These are phyloP conservation scores for Lodderomyces orthopsilosis DNA, from an alignment of 1,139 yeast species.

Conservation along the genomic window DNA sequence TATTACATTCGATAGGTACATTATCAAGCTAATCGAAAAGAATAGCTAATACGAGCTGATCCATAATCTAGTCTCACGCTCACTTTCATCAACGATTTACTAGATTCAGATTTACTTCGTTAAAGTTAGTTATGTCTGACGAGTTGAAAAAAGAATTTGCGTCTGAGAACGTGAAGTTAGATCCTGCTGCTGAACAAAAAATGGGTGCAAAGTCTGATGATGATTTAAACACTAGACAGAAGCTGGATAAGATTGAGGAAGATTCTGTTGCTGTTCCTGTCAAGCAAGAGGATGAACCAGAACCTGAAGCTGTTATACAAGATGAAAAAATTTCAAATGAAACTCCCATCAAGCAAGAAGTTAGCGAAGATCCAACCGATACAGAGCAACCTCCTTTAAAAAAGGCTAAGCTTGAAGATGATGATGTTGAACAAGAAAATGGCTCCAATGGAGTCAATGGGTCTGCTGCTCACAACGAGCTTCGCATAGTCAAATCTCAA, in stretches of 20 bases:
- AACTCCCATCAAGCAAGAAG: background rate
- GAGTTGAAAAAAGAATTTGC: constrained; percentile 3
- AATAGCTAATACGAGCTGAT: background rate
- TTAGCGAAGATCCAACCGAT: background rate
- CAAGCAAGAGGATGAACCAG: background rate
- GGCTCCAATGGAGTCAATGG: constrained; percentile 1
- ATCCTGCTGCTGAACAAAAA: background rate
- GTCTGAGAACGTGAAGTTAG: background rate
- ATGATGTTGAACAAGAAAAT: background rate
- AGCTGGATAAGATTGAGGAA: background rate
- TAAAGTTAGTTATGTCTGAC: background rate
- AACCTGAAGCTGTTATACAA: background rate
- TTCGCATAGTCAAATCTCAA: constrained; percentile 10
- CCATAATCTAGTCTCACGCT: background rate
- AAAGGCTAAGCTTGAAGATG: constrained; percentile 13
- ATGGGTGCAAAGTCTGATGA: background rate
- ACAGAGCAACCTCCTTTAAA: constrained; percentile 10
- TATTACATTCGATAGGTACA: no score
- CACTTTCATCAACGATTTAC: background rate
- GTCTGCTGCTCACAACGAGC: background rate
- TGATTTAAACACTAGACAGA: background rate
- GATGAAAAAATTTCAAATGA: background rate
- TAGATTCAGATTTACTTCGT: background rate
- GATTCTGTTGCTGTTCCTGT: background rate
- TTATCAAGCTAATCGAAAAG: no score